Conservation (phyloP, 306 rosid species). For the Ormosia emarginata region DNA sequence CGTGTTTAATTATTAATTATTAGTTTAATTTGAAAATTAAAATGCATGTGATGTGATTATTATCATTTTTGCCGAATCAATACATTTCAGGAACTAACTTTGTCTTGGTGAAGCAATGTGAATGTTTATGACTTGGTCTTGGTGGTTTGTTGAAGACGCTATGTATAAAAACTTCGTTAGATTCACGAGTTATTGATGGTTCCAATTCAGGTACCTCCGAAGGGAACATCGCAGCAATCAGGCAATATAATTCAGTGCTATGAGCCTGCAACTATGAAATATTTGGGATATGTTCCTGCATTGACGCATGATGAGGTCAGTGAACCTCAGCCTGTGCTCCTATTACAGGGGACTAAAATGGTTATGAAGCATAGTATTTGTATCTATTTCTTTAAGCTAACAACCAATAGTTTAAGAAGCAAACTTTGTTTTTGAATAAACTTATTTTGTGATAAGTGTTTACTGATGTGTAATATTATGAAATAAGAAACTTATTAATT, state of each 20-base stretch:
- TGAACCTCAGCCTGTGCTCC: constrained; percentile 15
- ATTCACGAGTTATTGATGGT: constrained; percentile 6
- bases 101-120: background rate
- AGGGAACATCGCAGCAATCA: constrained; percentile 66
- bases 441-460: background rate
- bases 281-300: constrained; percentile 71
- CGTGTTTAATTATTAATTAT: background rate
- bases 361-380: background rate
- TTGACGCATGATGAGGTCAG: constrained; percentile 71
- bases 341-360: background rate
- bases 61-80: background rate
- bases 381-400: background rate
- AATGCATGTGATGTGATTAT: background rate
- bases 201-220: constrained; percentile 68
- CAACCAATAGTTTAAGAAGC: background rate
- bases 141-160: background rate
- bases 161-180: background rate
- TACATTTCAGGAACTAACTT: background rate
- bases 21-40: background rate
- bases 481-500: background rate
- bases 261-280: constrained; percentile 93
- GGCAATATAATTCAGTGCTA: constrained; percentile 76
- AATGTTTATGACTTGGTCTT: no score
- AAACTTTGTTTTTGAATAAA: background rate
- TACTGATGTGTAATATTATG: background rate